phyloP scores from a whole-genome alignment of 2,329 filamentous ascomycete species.

The Emmonsiellopsis sp. region DNA sequence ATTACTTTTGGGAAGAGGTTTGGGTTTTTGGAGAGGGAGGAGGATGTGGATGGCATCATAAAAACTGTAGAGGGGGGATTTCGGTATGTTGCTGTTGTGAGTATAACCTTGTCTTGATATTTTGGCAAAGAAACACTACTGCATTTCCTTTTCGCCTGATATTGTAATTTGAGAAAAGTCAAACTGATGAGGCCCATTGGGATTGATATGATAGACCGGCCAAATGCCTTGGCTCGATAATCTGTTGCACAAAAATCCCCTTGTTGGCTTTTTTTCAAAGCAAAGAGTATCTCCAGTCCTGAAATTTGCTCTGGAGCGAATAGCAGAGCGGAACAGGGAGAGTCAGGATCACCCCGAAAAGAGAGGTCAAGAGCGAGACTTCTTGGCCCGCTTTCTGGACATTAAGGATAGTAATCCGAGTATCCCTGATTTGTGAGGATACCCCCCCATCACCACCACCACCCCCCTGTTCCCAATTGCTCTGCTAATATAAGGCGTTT shows the following conservation, averaged over 20 bases:
- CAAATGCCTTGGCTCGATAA: constrained; percentile 8
- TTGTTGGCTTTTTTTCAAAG: constrained; percentile 5
- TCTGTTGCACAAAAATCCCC: constrained; percentile 5
- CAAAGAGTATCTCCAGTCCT: constrained; percentile 7
- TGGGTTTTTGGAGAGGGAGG: constrained; percentile 64
- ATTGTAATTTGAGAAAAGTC: background rate
- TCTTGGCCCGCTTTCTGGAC: constrained; percentile 8
- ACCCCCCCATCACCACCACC: no score
- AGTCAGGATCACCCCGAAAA: constrained; percentile 6
- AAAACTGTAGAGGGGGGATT: constrained; percentile 6
- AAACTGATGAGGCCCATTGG: background rate
- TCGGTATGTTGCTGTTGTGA: constrained; percentile 8
- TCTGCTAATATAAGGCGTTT: background rate
- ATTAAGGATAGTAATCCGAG: constrained; percentile 5
- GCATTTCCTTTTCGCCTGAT: background rate
- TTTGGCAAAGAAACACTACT: background rate
- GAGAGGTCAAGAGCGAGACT: constrained; percentile 6
- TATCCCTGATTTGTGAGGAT: constrained; percentile 10
- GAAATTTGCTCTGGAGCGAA: constrained; percentile 9
- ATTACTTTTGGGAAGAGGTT: constrained; percentile 68
- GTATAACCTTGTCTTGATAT: background rate
- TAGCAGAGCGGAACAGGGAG: constrained; percentile 4
- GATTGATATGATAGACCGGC: background rate
- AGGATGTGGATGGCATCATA: constrained; percentile 52
- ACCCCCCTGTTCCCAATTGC: no score